Evolutionary conservation across 106 monocot genomes (phyloP), one percentile per base, ranked within the genome.

Genomic region (Dioscorea dumetorum): DNA sequence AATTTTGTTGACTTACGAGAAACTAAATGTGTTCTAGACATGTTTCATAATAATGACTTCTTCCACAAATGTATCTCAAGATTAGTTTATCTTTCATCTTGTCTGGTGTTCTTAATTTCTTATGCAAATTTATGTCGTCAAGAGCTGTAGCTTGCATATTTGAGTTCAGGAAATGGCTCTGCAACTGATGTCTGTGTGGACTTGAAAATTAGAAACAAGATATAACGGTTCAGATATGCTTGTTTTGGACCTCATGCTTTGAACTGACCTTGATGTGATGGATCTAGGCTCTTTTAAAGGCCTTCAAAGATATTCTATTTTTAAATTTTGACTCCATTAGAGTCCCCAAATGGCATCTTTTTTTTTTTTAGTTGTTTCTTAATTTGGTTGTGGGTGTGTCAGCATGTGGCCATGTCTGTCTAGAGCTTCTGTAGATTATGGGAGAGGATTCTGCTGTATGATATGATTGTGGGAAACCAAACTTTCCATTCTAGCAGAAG

Each of bases 351-450:
- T 62, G 13, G 62, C 31, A 2, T 16, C 17, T 12, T 22, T 60
- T 9, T 22, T 22, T 12, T 60, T 22, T 23, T 60, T 3, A 7
- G 18, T 23, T 6, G 28, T 28, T 8, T 23, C 22, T 60, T 19
- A 12, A 22, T 60, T 22, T 60, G 19, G 60, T 23, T 60, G 60
- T 60, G 19, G 54, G 60, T 20, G 60, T 62, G 62, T 31, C 62
- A 62, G 62, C 6, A 2, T 33, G 62, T 62, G 62, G 62, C 62
- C 59, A 31, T 62, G 17, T n/a, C 31, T 62, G 62, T 32, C 59
- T 59, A 23, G 20, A 59, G 59, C 59, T 59, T 59, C 62, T 62
- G 32, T 16, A 62, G 31, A 33, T 62, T 12, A 62, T 62, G 62
- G 12, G 62, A 62, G 62, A 32, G 61, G 62, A 62, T 16, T 62